Base-by-base conservation (phyloP, 2,329 filamentous ascomycete species). In the Cercospora beticola region DNA sequence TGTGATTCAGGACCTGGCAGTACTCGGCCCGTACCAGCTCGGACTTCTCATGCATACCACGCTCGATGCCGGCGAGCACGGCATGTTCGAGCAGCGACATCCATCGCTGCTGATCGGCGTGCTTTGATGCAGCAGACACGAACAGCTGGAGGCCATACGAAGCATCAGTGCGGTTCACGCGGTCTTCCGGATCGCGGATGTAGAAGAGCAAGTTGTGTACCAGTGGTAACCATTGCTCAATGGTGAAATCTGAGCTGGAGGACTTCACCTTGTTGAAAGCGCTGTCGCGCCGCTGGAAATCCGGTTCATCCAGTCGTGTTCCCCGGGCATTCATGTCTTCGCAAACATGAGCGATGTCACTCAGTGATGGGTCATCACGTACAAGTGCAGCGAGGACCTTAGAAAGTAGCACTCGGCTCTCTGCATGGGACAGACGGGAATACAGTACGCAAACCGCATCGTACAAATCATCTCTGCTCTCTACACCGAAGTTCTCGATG, bases 151-250 rank as follows among this genome's bases (percentile, higher is more conserved):
- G 82, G 5, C 88, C 88, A 75, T 94, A 90, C 0, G 93, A 92
- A 6, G 95, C 92, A 78, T 94, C 97, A 2, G 87, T 84, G 67
- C 97, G 83, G 60, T 97, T 92, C 57, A 92, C 92, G 71, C 96
- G 90, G 78, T 99, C 95, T 70, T 97, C 93, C 65, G 93, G 90
- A 71, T 94, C 88, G 72, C 89, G 90, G 72, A 97, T 90, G 76
- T 91, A 95, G 80, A 90, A 98, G 1, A 97, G 84, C 82, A 97
- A 87, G 76, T 98, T 99, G 81, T 94, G 91, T 10, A 98, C 82
- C 21, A 99, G 81, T 5, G 95, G 94, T 63, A 90, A 86, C 94
- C 95, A 99, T 79, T 97, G 92, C 67, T 86, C 86, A 1, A 89
- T 81, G 0, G 87, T 89, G 69, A 94, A 88, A 0, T 83, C 80